Evolutionary conservation across 2,329 filamentous ascomycete species (phyloP).

Genomic region (Calonectria fujianensis): DNA sequence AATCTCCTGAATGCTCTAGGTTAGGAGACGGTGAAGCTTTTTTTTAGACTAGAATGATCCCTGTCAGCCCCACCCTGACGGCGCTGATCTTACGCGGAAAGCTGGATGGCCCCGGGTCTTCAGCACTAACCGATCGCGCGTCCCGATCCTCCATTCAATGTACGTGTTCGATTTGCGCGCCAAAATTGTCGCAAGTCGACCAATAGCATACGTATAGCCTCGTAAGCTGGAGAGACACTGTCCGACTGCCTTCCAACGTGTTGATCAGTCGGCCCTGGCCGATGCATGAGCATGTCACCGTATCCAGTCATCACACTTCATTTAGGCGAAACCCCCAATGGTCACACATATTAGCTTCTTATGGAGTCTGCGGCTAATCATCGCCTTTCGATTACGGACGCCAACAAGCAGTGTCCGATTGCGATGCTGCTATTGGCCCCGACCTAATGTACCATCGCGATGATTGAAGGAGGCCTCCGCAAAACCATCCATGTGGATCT

Average conservation of each 20-base stretch:
- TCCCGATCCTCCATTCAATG: background rate
- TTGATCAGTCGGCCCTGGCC: too few species aligned
- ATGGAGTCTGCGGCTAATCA: background rate
- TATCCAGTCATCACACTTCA: background rate
- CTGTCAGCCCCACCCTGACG: background rate
- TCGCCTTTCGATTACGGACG: background rate
- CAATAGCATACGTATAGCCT: background rate
- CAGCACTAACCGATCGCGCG: background rate
- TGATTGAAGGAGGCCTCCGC: constrained; percentile 6
- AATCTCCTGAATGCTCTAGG: background rate
- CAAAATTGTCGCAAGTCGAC: background rate
- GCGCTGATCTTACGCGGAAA: background rate
- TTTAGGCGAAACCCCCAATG: background rate
- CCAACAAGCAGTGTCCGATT: background rate
- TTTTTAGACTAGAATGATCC: background rate
- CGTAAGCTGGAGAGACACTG: background rate
- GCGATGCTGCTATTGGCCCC: background rate
- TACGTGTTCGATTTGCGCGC: background rate
- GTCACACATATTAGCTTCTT: background rate
- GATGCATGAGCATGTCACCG: background rate
- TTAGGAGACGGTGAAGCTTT: background rate
- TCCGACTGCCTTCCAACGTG: background rate
- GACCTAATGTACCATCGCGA: background rate
- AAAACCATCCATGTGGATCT: background rate
- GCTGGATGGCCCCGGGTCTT: background rate